A percentile compares a stretch with the other conserved stretches of the same genome.
Evolutionary conservation across 1,284 basidiomycete genomes (phyloP).

Genomic region (Inonotus obliquus): DNA sequence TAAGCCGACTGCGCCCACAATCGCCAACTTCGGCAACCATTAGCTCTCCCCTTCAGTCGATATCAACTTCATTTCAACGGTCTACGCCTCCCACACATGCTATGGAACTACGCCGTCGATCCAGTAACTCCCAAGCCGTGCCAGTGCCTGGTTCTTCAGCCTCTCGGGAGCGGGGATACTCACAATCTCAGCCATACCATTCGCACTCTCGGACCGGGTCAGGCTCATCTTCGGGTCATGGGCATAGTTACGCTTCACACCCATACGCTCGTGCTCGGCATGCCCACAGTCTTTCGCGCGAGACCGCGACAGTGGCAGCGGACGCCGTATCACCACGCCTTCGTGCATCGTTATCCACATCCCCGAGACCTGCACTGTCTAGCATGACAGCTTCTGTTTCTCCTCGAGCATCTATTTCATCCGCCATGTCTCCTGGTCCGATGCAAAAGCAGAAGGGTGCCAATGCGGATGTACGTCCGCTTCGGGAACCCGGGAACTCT

Average conservation of each 20-base stretch:
- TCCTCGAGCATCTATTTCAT: not conserved
- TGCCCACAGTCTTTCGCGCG: conserved; percentile 6
- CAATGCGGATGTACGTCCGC: not conserved
- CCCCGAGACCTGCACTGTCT: not conserved
- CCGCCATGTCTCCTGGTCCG: not conserved
- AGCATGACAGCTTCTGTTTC: not conserved
- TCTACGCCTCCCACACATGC: not conserved
- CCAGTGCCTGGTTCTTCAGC: not conserved
- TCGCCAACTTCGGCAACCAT: not conserved
- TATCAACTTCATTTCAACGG: not conserved
- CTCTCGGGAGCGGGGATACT: not conserved
- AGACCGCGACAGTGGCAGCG: not conserved
- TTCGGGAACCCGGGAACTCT: not conserved
- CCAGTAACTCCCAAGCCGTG: not conserved
- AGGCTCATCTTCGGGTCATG: conserved; percentile 12
- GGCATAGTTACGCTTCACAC: conserved; percentile 1
- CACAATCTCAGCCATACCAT: conserved; percentile 5
- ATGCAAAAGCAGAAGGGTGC: not conserved
- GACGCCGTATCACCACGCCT: not conserved
- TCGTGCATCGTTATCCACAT: not conserved
- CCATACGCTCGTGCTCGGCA: conserved; percentile 5
- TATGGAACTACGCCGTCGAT: not conserved
- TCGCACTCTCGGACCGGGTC: conserved; percentile 13
- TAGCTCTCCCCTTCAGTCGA: not conserved
- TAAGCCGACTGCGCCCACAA: not conserved